These are phyloP conservation scores for Mycena sanguinolenta DNA, from an alignment of 768 basidiomycete genomes.

Conservation along the genomic window DNA sequence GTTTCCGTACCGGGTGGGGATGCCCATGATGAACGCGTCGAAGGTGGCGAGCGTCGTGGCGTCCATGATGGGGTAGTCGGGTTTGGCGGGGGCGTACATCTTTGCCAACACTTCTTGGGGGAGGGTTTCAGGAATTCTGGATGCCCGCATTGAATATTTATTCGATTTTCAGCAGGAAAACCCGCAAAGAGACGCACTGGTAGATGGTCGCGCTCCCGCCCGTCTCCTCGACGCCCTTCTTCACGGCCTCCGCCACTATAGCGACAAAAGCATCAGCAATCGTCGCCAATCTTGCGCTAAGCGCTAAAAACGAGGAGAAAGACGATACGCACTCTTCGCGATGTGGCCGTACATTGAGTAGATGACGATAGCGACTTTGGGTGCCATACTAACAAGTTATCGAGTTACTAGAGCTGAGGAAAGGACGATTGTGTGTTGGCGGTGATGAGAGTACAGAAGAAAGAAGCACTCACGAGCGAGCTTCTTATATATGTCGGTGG, in stretches of 20 bases:
- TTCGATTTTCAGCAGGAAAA: background rate
- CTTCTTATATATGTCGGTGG: background rate
- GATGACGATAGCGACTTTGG: slow-evolving; percentile 78
- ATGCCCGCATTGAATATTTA: no score
- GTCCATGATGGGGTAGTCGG: slow-evolving; percentile 76
- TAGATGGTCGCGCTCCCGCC: slow-evolving; percentile 67
- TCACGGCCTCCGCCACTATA: slow-evolving; percentile 75
- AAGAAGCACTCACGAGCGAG: background rate
- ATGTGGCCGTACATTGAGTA: slow-evolving; percentile 85
- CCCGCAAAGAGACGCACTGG: slow-evolving; percentile 62
- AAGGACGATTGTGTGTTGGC: no score
- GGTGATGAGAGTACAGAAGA: background rate
- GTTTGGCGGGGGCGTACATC: slow-evolving; percentile 82
- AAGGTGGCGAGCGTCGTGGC: slow-evolving; percentile 65
- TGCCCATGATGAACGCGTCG: slow-evolving; percentile 81
- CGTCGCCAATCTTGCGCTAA: background rate
- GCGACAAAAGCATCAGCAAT: slow-evolving; percentile 23
- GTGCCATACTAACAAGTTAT: slow-evolving; percentile 59
- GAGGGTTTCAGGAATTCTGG: slow-evolving; percentile 87
- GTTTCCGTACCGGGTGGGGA: slow-evolving; percentile 83
- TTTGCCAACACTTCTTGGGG: slow-evolving; percentile 71
- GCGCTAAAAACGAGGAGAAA: background rate
- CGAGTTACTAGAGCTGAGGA: no score
- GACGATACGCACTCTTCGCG: slow-evolving; percentile 60
- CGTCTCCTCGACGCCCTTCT: slow-evolving; percentile 59